Base-by-base conservation (phyloP, 2,329 filamentous ascomycete species). In the Neofusicoccum laricinum region DNA sequence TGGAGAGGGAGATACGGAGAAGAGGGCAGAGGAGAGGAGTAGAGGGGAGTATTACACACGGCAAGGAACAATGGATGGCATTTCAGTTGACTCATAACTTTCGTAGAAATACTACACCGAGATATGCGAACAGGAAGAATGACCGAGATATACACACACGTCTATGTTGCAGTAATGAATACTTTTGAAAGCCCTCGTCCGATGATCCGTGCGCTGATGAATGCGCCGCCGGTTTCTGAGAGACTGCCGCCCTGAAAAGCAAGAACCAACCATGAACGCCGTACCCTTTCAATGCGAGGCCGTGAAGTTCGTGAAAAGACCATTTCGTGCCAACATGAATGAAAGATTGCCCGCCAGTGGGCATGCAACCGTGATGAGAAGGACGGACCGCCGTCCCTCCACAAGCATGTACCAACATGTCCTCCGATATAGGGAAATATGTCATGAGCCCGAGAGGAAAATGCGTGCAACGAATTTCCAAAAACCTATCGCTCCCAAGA, bases 71-170 rank as follows among this genome's bases (percentile, higher is more conserved):
- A 38, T 6, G 21, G 32, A 38, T 34, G 36, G 17, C 34, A 32
- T 38, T 15, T 40, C 50, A 40, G 36, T 25, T 55, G 11, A 55
- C 36, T 46, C 55, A 46, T 59, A 19, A 19, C 55, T 36, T 30
- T 46, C 55, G 41, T 59, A 59, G 30, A 34, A 17, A 36, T 46
- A 21, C 41, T 46, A 59, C 55, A 59, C 55, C 55, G 55, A 59
- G 19, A 55, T 40, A 17, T 3, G 51, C 25, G 17, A 25, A 58
- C 19, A 58, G 7, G n/a, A 15, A 17, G 21, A n/a, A 43, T 19
- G 38, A 25, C 41, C 55, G 40, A 46, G 45, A 57, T 30, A 19
- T 25, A 59, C n/a, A 36, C 21, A 32, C 41, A 25, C 38, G 15
- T 59, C 55, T 59, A 59, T 45, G n/a, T n/a, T 45, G 40, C 17